phyloP scores from a whole-genome alignment of 1,284 basidiomycete species.

The Trametes pubescens region DNA sequence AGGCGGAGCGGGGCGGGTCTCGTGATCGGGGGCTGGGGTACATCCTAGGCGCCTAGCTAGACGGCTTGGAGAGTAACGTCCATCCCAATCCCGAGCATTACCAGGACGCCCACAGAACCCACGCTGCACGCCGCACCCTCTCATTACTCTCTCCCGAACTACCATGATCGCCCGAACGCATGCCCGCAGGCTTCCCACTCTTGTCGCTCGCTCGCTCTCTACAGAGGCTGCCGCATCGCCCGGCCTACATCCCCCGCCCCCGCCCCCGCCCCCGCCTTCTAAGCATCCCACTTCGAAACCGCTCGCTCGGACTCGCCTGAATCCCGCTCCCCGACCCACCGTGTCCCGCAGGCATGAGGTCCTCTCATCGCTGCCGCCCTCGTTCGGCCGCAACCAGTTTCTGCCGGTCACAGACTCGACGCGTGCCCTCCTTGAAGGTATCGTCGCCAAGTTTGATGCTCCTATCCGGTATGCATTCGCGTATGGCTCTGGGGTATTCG shows the following conservation, averaged over 20 bases:
- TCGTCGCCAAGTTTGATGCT: slow-evolving; percentile 80
- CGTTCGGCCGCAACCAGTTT: slow-evolving; percentile 85
- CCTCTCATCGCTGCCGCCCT: slow-evolving; percentile 66
- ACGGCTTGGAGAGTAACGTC: slow-evolving; percentile 5
- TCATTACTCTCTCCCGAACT: slow-evolving; percentile 13
- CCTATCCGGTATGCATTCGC: slow-evolving; percentile 94
- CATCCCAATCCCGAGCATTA: neutral
- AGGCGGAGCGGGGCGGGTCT: slow-evolving; percentile 7
- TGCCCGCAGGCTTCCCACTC: slow-evolving; percentile 34
- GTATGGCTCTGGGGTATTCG: slow-evolving; percentile 94
- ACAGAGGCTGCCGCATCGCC: slow-evolving; percentile 54
- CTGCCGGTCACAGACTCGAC: slow-evolving; percentile 80
- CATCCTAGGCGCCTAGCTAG: slow-evolving; percentile 9
- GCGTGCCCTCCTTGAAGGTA: slow-evolving; percentile 77
- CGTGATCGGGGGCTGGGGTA: slow-evolving; percentile 18
- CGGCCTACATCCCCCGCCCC: slow-evolving; percentile 42
- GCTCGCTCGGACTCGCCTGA: slow-evolving; percentile 47
- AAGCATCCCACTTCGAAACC: slow-evolving; percentile 40
- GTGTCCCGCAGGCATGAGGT: slow-evolving; percentile 49
- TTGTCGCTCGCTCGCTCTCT: slow-evolving; percentile 53
- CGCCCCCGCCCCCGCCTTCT: slow-evolving; percentile 45
- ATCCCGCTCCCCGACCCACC: slow-evolving; percentile 62
- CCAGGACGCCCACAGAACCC: neutral
- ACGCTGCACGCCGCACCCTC: neutral
- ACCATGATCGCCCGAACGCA: slow-evolving; percentile 32